Evolutionary conservation across 176 grass and related monocot genomes (phyloP), one percentile per base, ranked within the genome.

Genomic region (Panicum miliaceum): DNA sequence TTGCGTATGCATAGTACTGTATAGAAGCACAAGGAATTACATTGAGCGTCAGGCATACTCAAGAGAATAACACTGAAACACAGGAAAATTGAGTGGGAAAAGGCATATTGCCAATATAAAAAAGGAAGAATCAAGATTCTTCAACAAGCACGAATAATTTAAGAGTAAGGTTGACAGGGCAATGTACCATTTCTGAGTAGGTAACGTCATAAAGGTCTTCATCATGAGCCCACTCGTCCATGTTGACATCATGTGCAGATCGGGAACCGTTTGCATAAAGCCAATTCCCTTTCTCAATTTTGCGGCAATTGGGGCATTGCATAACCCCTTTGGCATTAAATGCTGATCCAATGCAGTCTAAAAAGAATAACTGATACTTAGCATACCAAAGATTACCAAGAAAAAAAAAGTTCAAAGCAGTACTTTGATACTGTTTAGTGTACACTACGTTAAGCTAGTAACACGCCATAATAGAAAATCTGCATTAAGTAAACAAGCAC

Each of bases 261-360:
- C 83, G 86, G 35, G 86, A 87, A 66, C 91, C 90, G 78, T 92
- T 99, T 81, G 93, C 89, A 91, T 89, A 96, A 11, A 95, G 88
- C 96, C 96, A 99, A 79, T 92, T 99, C 57, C 96, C 96, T 91
- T 96, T 93, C 78, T 99, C 96, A 66, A 99, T 81, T 86, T 99
- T 96, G 43, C 91, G 93, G 87, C 96, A 99, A 78, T 99, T 99
- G 36, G 96, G 96, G 81, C 96, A 99, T 88, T 99, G 96, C 96
- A 99, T 99, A 75, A 87, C 36, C 54, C 96, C 96, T 86, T 99
- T 99, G 48, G 91, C 93, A 92, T 99, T 99, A 76, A 99, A 99
- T 92, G 96, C 96, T 12, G 96, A 99, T 64, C 96, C 96, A 83
- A 99, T 99, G 84, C 96, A 99, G 81, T 99, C 96, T 99, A 91